These are phyloP conservation scores for Boletus rufocinnamomeus DNA, from an alignment of 768 basidiomycete genomes.

Conservation along the genomic window DNA sequence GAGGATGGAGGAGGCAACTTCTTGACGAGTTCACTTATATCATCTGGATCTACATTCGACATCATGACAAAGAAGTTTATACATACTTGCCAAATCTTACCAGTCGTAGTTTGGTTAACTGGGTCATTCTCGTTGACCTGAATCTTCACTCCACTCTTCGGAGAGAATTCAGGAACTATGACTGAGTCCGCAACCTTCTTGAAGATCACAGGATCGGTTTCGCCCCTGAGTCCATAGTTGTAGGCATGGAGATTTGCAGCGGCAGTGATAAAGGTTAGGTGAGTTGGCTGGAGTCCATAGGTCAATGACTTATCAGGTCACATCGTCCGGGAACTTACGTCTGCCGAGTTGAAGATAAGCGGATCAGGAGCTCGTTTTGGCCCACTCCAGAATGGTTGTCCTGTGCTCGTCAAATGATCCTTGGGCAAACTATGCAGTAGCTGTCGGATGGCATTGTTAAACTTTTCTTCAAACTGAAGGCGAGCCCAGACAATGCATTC, in stretches of 20 bases:
- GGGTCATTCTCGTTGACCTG: conserved; percentile 95
- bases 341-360: conserved; percentile 79
- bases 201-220: conserved; percentile 76
- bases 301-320: conserved; percentile 13
- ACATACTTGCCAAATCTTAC: conserved; percentile 18
- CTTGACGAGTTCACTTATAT: conserved; percentile 56
- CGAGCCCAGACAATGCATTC: conserved; percentile 98
- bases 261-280: conserved; percentile 86
- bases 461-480: conserved; percentile 91
- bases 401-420: conserved; percentile 87
- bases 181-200: conserved; percentile 82
- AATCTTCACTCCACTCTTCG: conserved; percentile 87
- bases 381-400: conserved; percentile 98
- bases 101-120: conserved; percentile 52
- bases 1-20: conserved; percentile 87
- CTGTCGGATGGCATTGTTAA: conserved; percentile 91
- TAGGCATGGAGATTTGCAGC: conserved; percentile 96
- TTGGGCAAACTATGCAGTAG: conserved; percentile 92
- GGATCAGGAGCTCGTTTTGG: conserved; percentile 97
- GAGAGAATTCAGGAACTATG: conserved; percentile 89
- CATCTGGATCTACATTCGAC: conserved; percentile 45
- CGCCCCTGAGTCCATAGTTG: conserved; percentile 96
- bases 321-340: conserved; percentile 55
- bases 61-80: conserved; percentile 4
- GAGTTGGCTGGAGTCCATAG: conserved; percentile 58